Evolutionary conservation across 2,329 filamentous ascomycete genomes (phyloP).

Genomic region (Tolypocladium album): DNA sequence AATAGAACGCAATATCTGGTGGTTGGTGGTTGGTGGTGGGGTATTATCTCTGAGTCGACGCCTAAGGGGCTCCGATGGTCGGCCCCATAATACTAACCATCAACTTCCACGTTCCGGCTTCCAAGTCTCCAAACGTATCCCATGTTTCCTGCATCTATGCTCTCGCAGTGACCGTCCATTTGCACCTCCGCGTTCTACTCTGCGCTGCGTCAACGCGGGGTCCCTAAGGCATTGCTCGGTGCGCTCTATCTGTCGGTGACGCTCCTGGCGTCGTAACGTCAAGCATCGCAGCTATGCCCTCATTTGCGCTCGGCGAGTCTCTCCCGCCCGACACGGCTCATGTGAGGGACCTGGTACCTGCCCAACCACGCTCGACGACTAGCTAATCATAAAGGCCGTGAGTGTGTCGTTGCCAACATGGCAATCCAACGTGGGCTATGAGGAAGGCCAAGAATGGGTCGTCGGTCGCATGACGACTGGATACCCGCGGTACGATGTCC

Average conservation of each 20-base stretch:
- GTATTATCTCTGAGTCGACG: background rate
- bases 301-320: conserved; percentile 51
- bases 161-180: background rate
- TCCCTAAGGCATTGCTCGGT: background rate
- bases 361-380: background rate
- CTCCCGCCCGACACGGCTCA: conserved; percentile 72
- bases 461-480: conserved; percentile 74
- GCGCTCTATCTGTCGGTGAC: background rate
- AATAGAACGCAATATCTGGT: background rate
- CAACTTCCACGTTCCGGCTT: background rate
- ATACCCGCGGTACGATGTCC: conserved; percentile 61
- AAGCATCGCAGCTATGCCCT: conserved; percentile 27
- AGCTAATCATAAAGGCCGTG: conserved; percentile 54
- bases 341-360: conserved; percentile 36
- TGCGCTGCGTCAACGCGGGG: background rate
- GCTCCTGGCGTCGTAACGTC: background rate
- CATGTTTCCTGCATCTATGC: background rate
- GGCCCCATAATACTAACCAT: background rate
- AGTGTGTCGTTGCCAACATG: conserved; percentile 95
- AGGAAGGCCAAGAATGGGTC: conserved; percentile 88
- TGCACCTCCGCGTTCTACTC: background rate
- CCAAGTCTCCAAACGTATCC: background rate
- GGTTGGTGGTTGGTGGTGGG: background rate
- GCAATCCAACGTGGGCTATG: conserved; percentile 83
- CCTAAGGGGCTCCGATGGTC: background rate